These are phyloP conservation scores for Trichoderma hamatum DNA, from an alignment of 2,329 filamentous ascomycete species.

Conservation along the genomic window DNA sequence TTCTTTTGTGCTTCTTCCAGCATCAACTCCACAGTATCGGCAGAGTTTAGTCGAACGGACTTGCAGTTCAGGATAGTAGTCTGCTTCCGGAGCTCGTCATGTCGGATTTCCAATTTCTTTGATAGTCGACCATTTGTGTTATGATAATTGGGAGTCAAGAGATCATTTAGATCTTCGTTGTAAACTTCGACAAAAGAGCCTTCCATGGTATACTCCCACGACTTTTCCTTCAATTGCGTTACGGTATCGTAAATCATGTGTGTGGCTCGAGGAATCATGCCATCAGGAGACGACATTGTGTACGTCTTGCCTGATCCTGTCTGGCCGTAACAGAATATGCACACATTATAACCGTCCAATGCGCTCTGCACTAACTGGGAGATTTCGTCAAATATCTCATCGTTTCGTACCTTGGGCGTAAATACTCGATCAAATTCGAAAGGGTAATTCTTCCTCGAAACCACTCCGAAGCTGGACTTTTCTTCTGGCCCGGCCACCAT, in stretches of 20 bases:
- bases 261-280: slow-evolving; percentile 93
- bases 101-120: slow-evolving; percentile 85
- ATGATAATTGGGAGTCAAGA: slow-evolving; percentile 63
- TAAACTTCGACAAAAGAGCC: slow-evolving; percentile 97
- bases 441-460: slow-evolving; percentile 76
- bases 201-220: slow-evolving; percentile 93
- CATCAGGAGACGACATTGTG: slow-evolving; percentile 89
- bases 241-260: slow-evolving; percentile 93
- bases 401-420: slow-evolving; percentile 73
- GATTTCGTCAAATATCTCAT: slow-evolving; percentile 92
- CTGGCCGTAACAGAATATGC: slow-evolving; percentile 98
- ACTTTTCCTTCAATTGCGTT: slow-evolving; percentile 80
- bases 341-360: slow-evolving; percentile 96
- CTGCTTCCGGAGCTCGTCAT: slow-evolving; percentile 79
- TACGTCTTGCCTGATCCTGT: slow-evolving; percentile 96
- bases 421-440: slow-evolving; percentile 97
- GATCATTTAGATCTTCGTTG: slow-evolving; percentile 93
- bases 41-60: slow-evolving; percentile 75
- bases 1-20: slow-evolving; percentile 81
- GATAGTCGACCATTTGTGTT: slow-evolving; percentile 67
- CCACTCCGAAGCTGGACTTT: slow-evolving; percentile 74
- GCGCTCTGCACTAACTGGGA: slow-evolving; percentile 96
- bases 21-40: slow-evolving; percentile 77
- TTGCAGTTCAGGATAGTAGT: slow-evolving; percentile 82
- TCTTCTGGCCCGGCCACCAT: slow-evolving; percentile 82